Evolutionary conservation across 352 stramenopile genomes (phyloP).

Genomic region (Phytophthora aleatoria): DNA sequence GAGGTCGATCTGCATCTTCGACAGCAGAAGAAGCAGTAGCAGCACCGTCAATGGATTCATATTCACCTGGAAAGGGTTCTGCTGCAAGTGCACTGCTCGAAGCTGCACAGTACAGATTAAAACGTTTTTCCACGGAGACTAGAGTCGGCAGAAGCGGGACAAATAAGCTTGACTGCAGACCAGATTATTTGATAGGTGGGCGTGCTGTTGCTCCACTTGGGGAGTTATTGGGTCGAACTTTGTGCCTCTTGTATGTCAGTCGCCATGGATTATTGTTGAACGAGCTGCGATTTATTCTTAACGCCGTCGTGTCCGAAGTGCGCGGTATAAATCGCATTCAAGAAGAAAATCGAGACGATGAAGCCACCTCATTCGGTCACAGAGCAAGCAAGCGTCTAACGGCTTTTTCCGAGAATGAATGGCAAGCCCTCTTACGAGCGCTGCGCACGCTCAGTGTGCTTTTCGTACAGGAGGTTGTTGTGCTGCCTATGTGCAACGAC

Average conservation of each 20-base stretch:
- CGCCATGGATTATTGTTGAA: constrained; percentile 88
- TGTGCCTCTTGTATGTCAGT: constrained; percentile 89
- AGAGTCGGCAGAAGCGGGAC: constrained; percentile 11
- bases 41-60: constrained; percentile 9
- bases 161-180: constrained; percentile 13
- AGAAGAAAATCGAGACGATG: constrained; percentile 19
- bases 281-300: constrained; percentile 84
- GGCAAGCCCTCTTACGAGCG: constrained; percentile 73
- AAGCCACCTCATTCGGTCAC: constrained; percentile 20
- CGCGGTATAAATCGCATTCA: constrained; percentile 21
- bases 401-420: constrained; percentile 72
- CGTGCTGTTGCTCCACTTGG: constrained; percentile 57
- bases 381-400: constrained; percentile 37
- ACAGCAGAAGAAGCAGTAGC: neutral
- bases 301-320: constrained; percentile 59
- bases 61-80: constrained; percentile 6
- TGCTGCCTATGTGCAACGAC: constrained; percentile 90
- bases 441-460: constrained; percentile 77
- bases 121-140: constrained; percentile 30
- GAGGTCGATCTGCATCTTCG: constrained; percentile 5
- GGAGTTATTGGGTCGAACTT: constrained; percentile 72
- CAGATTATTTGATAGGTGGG: constrained; percentile 73
- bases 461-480: constrained; percentile 84
- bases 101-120: constrained; percentile 16
- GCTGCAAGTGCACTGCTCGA: constrained; percentile 10